Evolutionary conservation across 1,139 yeast genomes (phyloP), one percentile per base, ranked within the genome.

Genomic region (Kodamaea sp.): DNA sequence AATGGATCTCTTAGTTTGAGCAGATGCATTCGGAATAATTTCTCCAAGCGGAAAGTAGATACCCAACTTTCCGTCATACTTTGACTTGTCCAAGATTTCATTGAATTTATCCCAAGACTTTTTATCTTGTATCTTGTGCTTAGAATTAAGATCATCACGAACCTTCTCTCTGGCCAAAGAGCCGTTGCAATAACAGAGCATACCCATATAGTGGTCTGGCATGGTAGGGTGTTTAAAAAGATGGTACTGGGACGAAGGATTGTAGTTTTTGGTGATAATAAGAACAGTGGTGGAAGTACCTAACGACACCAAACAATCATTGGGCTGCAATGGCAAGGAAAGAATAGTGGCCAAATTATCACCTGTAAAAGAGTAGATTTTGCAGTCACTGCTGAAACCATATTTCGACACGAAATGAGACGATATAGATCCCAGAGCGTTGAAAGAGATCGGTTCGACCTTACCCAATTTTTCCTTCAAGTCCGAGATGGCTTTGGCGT

Each of bases 171-270:
- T 69, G 0, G 97, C 96, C 34, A 89, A 65, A 0, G 96, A 76
- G 0, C 97, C 97, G 57, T 89, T 89, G 55, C 95, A 85, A 57
- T 89, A 89, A 57, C 97, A 89, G 37, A 89, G 78, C 97, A 89
- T 89, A 22, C 95, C 96, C 97, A 89, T 89, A 57, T 80, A 90
- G 30, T 82, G 79, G 22, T 71, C 73, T 1, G 80, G 76, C 47
- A 84, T 74, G 0, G 95, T 83, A 5, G 97, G 97, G 55, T 89
- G 97, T 41, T 79, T 77, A 63, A 89, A 89, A 46, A 88, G 59
- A 53, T 89, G 97, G 56, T 88, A 89, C 48, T 82, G 84, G 4
- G 89, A 78, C 1, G 92, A 83, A 2, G 97, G 90, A 18, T 71
- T 73, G 55, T 83, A 89, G 39, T 79, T 73, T 40, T 86, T 83